Conservation (phyloP, 306 rosid genomes). For the Fragaria ananassa region DNA sequence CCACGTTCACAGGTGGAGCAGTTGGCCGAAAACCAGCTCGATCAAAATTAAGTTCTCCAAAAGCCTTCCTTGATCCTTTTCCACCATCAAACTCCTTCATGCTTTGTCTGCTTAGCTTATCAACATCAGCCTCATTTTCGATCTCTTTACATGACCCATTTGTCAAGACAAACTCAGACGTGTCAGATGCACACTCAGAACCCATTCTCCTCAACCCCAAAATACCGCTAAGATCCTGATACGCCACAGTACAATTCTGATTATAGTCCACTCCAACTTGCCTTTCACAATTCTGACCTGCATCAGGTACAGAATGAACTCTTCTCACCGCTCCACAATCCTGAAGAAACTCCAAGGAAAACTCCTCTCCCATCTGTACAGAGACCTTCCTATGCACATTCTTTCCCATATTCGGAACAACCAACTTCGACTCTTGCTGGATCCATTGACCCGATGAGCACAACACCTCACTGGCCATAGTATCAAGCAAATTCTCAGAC, state of each 20-base stretch:
- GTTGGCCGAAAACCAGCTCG: slow-evolving; percentile 20
- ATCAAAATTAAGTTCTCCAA: slow-evolving; percentile 41
- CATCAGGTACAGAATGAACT: slow-evolving; percentile 32
- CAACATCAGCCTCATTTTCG: slow-evolving; percentile 36
- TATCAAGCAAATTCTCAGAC: slow-evolving; percentile 36
- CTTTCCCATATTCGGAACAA: slow-evolving; percentile 32
- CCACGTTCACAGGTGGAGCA: slow-evolving; percentile 27
- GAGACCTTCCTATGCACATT: slow-evolving; percentile 33
- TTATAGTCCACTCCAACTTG: slow-evolving; percentile 31
- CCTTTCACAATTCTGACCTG: slow-evolving; percentile 26
- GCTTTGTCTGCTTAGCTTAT: slow-evolving; percentile 29
- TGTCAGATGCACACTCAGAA: slow-evolving; percentile 56
- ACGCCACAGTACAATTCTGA: slow-evolving; percentile 40
- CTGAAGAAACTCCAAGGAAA: slow-evolving; percentile 35
- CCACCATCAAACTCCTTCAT: slow-evolving; percentile 34
- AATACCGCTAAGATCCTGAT: slow-evolving; percentile 48
- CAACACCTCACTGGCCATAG: slow-evolving; percentile 34
- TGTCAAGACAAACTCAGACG: slow-evolving; percentile 29
- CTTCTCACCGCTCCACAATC: slow-evolving; percentile 38
- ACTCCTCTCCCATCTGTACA: slow-evolving; percentile 35
- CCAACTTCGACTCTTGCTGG: slow-evolving; percentile 26
- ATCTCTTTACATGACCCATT: slow-evolving; percentile 42
- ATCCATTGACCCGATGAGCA: slow-evolving; percentile 35
- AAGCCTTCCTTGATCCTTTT: slow-evolving; percentile 35
- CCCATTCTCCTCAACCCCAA: slow-evolving; percentile 59